These are phyloP conservation scores for Erythrophleum fordii DNA, from an alignment of 306 rosid genomes.

Conservation along the genomic window DNA sequence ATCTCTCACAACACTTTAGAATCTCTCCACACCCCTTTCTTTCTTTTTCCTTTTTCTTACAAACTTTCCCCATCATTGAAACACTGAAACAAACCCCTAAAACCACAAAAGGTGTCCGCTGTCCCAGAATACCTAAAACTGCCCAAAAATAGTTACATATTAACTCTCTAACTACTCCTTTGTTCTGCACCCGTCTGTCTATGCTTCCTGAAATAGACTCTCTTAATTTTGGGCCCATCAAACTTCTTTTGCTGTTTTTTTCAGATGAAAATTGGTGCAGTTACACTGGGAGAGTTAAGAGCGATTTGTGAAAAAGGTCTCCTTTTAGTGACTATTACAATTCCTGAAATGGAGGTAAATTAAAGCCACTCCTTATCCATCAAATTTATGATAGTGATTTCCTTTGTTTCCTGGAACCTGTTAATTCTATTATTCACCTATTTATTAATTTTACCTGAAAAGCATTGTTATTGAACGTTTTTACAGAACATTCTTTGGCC, in stretches of 20 bases:
- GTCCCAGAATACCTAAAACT: neutral
- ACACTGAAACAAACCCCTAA: neutral
- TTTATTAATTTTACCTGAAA: constrained; percentile 6
- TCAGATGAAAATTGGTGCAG: constrained; percentile 79
- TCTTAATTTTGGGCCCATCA: neutral
- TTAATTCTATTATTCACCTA: constrained; percentile 19
- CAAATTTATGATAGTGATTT: constrained; percentile 20
- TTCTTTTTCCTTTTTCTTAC: neutral
- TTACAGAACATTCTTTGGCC: constrained; percentile 97
- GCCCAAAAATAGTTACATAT: neutral
- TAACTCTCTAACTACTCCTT: neutral
- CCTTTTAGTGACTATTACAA: constrained; percentile 87
- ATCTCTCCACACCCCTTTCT: neutral
- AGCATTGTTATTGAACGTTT: constrained; percentile 26
- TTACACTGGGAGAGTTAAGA: constrained; percentile 71
- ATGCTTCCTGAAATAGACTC: neutral
- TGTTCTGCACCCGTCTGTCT: neutral
- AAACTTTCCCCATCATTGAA: neutral
- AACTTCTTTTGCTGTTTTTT: constrained; percentile 29
- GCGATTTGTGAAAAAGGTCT: constrained; percentile 90
- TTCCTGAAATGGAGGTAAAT: constrained; percentile 99
- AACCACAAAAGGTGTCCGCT: neutral
- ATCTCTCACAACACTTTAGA: neutral
- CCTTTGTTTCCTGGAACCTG: constrained; percentile 24
- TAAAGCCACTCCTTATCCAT: constrained; percentile 22